Conservation (phyloP, 1,284 basidiomycete species). For the Heterobasidion irregulare region DNA sequence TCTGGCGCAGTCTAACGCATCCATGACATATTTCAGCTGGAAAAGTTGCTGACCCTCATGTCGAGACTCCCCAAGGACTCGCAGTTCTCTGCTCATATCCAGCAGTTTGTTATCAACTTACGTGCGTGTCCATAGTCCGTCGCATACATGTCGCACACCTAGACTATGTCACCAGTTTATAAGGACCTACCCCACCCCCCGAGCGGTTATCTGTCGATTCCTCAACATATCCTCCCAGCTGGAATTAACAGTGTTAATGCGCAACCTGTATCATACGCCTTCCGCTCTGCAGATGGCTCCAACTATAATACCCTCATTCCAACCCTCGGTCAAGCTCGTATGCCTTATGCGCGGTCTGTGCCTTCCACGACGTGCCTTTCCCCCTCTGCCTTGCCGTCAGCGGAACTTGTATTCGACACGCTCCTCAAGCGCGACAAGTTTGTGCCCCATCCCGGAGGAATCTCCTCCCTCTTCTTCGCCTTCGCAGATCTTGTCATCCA, state of each 20-base stretch:
- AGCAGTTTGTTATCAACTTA: conserved; percentile 48
- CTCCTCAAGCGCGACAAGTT: conserved; percentile 54
- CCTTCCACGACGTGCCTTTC: conserved; percentile 39
- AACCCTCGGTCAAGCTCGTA: conserved; percentile 65
- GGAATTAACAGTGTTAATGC: background rate
- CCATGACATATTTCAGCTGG: conserved; percentile 39
- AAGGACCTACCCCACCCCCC: conserved; percentile 74
- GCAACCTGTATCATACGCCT: conserved; percentile 31
- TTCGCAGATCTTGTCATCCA: conserved; percentile 77
- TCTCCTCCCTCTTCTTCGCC: conserved; percentile 61
- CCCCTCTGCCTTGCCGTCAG: conserved; percentile 47
- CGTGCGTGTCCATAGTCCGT: conserved; percentile 15
- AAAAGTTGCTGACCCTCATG: conserved; percentile 55
- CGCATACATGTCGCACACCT: background rate
- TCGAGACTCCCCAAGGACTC: conserved; percentile 46
- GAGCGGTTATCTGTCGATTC: conserved; percentile 47
- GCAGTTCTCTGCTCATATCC: conserved; percentile 33
- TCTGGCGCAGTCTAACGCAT: background rate
- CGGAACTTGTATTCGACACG: conserved; percentile 64
- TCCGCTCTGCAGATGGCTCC: conserved; percentile 66
- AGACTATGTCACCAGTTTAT: conserved; percentile 43
- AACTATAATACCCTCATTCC: conserved; percentile 68
- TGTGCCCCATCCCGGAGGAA: conserved; percentile 44
- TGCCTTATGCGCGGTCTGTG: conserved; percentile 70
- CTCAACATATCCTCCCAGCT: conserved; percentile 12